phyloP scores from a whole-genome alignment of 1,284 basidiomycete species.

The Marasmius sp. region DNA sequence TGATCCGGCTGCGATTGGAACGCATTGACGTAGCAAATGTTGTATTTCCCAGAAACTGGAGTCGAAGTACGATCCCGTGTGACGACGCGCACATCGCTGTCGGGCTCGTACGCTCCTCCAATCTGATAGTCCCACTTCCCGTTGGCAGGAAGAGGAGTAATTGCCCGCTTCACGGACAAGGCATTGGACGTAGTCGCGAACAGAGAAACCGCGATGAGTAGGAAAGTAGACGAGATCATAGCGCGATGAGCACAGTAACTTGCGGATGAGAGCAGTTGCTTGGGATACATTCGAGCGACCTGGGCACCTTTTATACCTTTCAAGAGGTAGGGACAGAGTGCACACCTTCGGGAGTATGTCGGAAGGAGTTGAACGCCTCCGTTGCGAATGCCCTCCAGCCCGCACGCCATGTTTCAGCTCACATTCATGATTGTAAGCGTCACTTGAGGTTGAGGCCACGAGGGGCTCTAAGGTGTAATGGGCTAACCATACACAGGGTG shows the following conservation, averaged over 20 bases:
- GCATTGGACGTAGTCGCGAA: neutral
- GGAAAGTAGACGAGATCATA: neutral
- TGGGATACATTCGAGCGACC: no score
- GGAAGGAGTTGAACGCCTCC: no score
- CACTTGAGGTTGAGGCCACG: no score
- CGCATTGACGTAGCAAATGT: slow-evolving; percentile 17
- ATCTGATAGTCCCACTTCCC: neutral
- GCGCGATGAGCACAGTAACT: neutral
- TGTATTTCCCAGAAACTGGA: slow-evolving; percentile 9
- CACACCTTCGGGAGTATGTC: no score
- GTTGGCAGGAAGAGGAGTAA: neutral
- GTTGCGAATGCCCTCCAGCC: no score
- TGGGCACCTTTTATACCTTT: no score
- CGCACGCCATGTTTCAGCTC: no score
- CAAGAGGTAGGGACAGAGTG: no score
- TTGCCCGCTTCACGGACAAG: neutral
- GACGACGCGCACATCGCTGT: neutral
- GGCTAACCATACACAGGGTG: no score
- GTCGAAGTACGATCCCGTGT: slow-evolving; percentile 7
- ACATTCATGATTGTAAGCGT: no score
- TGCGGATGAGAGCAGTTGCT: no score
- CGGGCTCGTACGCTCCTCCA: neutral
- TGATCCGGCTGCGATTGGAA: slow-evolving; percentile 12
- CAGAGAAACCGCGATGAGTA: neutral
- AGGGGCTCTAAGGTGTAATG: no score